phyloP scores from a whole-genome alignment of 202 grass and related monocot species.

The Panicum virgatum region DNA sequence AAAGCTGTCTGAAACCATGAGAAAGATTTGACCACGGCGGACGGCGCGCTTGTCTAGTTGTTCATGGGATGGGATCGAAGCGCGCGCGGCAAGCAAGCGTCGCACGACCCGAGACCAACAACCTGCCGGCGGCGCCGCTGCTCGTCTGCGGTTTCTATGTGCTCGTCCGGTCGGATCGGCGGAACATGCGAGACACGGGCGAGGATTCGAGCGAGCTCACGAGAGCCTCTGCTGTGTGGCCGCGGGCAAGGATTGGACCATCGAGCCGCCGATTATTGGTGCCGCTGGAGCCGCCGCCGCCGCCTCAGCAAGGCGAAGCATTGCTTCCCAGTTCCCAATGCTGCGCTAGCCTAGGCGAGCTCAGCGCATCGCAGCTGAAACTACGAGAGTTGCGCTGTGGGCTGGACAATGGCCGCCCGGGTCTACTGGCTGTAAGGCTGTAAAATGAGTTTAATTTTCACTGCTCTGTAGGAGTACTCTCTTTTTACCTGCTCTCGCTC shows the following conservation, averaged over 20 bases:
- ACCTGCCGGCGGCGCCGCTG: constrained; percentile 25
- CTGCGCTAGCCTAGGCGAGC: constrained; percentile 12
- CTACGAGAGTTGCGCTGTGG: constrained; percentile 12
- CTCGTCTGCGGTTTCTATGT: constrained; percentile 26
- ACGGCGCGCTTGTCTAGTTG: too few relatives aligned
- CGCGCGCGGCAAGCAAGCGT: background rate
- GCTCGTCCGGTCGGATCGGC: background rate
- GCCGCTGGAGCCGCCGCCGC: too few relatives aligned
- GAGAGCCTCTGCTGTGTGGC: background rate
- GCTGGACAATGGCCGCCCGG: background rate
- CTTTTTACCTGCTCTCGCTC: background rate
- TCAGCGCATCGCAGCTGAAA: constrained; percentile 14
- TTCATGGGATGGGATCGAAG: too few relatives aligned
- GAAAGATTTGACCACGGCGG: constrained; percentile 31
- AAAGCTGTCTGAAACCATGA: constrained; percentile 29
- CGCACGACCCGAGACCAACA: background rate
- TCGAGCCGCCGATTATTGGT: constrained; percentile 32
- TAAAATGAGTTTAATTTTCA: background rate
- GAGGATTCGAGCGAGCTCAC: background rate
- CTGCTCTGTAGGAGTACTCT: too few relatives aligned
- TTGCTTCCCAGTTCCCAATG: constrained; percentile 30
- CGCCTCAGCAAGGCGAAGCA: constrained; percentile 1
- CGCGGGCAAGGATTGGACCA: background rate
- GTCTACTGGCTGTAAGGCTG: too few relatives aligned
- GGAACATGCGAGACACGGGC: constrained; percentile 27